phyloP scores from a whole-genome alignment of 768 basidiomycete genomes.

The Xerocomellus intermedius region DNA sequence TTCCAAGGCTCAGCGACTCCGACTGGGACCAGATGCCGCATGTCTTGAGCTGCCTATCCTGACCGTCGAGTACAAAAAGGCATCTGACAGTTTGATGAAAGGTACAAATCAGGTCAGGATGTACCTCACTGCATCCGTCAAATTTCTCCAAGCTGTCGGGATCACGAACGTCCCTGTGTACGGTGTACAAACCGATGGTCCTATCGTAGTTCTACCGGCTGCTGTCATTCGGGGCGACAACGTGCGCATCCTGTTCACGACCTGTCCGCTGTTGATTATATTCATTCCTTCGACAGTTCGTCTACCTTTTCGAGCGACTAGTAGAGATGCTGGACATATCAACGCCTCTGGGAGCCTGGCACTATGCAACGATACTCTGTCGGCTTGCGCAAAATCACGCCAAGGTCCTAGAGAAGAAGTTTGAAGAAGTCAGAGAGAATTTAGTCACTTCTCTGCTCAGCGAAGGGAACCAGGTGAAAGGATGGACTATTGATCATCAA shows the following conservation, averaged over 20 bases:
- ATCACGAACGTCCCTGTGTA: constrained; percentile 3
- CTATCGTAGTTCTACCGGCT: neutral
- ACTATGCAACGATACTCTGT: constrained; percentile 9
- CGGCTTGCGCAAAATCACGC: constrained; percentile 4
- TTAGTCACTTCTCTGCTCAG: neutral
- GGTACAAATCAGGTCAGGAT: constrained; percentile 7
- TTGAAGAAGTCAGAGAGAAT: neutral
- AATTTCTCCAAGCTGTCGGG: constrained; percentile 4
- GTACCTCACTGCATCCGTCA: constrained; percentile 7
- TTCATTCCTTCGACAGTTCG: neutral
- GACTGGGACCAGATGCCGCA: neutral
- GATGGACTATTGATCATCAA: constrained; percentile 4
- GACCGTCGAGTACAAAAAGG: constrained; percentile 2
- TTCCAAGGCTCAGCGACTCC: neutral
- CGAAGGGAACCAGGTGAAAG: neutral
- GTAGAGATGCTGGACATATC: constrained; percentile 7
- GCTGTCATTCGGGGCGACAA: neutral
- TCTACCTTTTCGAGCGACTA: constrained; percentile 2
- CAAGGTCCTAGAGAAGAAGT: neutral
- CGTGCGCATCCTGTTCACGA: neutral
- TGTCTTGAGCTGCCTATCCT: constrained; percentile 9
- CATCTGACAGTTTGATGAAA: neutral
- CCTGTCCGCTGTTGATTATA: too few species aligned
- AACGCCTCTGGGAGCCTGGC: constrained; percentile 7
- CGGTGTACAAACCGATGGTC: constrained; percentile 7